Evolutionary conservation across 2,329 filamentous ascomycete genomes (phyloP), one percentile per base, ranked within the genome.

Genomic region (Atkinsonella texensis): DNA sequence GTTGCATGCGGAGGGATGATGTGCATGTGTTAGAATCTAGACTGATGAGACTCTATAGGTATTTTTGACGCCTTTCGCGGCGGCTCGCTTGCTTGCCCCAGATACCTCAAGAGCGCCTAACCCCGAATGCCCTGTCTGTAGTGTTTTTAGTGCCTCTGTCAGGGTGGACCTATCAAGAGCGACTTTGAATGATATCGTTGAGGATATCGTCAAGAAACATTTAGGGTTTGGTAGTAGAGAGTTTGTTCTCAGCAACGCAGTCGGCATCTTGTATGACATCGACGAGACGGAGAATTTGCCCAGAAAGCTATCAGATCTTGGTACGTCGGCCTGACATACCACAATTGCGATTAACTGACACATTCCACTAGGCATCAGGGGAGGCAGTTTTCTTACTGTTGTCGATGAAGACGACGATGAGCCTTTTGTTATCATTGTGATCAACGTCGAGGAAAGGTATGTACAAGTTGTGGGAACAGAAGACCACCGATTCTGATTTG

Each of bases 271-370:
- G 42, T 97, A 95, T 60, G 93, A 97, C 60, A 80, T 84, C 0
- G 93, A 97, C 52, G 81, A 95, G 61, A 88, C 88, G 4, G 87
- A 94, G 52, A 94, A 96, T 60, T 71, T 97, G 1, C 67, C 74
- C 1, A 94, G 89, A 71, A 89, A 85, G 54, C 76, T 98, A 48
- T 74, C 68, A 28, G 87, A 95, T 18, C 75, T 96, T 9, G 87
- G 81, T 80, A 72, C 59, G 70, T 40, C 17, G 35, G 32, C 13
- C 18, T 18, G 7, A 18, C 20, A 6, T 35, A 3, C 7, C n/a
- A 18, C 18, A 15, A 17, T 17, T 13, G 47, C 23, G 12, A 40
- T 17, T 7, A 11, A 31, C 41, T 53, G n/a, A 53, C 38, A 11
- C n/a, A 17, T 42, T 46, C n/a, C 15, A 17, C n/a, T 12, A 83